Conservation (phyloP, 345 rosid genomes). For the Acer saccharum region DNA sequence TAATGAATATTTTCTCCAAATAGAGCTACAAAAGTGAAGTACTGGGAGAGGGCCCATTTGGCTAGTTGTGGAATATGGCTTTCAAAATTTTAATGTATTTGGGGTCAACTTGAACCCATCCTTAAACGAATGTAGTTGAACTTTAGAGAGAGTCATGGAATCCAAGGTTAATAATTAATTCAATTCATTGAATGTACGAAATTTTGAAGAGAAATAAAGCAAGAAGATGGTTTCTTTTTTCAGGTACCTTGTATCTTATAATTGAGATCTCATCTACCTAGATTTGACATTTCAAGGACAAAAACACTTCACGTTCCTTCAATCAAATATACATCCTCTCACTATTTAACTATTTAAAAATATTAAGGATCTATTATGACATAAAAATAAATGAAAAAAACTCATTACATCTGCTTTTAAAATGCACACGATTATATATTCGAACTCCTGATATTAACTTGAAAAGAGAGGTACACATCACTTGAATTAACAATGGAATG, state of each 20-base stretch:
- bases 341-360: too few species aligned
- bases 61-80: background rate
- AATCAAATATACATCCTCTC: background rate
- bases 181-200: background rate
- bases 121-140: background rate
- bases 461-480: too few species aligned
- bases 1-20: background rate
- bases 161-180: constrained; percentile 6
- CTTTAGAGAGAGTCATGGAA: background rate
- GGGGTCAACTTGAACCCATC: background rate
- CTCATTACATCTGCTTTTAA: too few species aligned
- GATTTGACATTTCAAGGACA: background rate
- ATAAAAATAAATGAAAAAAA: too few species aligned
- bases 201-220: background rate
- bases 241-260: background rate
- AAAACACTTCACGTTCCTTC: background rate
- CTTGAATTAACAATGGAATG: too few species aligned
- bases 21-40: background rate
- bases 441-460: too few species aligned
- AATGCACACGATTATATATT: too few species aligned
- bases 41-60: background rate
- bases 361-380: too few species aligned
- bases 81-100: too few species aligned
- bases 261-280: background rate
- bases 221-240: background rate